Conservation (phyloP, 768 basidiomycete species). For the Jaapia argillacea region DNA sequence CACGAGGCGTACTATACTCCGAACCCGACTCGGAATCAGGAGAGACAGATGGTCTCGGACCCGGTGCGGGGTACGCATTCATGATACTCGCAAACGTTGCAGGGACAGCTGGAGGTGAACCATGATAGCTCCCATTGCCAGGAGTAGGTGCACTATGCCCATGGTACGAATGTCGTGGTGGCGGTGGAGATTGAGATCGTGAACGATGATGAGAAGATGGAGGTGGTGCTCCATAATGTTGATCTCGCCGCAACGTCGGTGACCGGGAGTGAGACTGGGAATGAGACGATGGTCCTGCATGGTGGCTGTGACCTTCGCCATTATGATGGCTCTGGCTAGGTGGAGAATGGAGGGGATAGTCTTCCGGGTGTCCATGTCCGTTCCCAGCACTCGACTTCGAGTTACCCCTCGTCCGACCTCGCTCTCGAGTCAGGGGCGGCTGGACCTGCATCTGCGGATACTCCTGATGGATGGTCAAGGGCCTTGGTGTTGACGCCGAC, state of each 20-base stretch:
- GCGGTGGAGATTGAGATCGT: slow-evolving; percentile 9
- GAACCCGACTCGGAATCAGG: background rate
- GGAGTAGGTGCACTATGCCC: slow-evolving; percentile 5
- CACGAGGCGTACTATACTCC: background rate
- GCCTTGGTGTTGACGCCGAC: background rate
- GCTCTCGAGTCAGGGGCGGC: slow-evolving; percentile 6
- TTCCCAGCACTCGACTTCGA: slow-evolving; percentile 7
- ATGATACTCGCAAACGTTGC: slow-evolving; percentile 60
- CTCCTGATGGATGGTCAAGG: background rate
- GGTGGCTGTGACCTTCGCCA: slow-evolving; percentile 6
- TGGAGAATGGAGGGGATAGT: slow-evolving; percentile 19
- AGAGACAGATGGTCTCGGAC: background rate
- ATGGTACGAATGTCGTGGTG: slow-evolving; percentile 16
- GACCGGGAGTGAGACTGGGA: slow-evolving; percentile 6
- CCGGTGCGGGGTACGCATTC: slow-evolving; percentile 26
- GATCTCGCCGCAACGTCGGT: no score
- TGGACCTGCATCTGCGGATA: background rate
- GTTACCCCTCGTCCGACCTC: slow-evolving; percentile 14
- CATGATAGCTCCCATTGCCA: slow-evolving; percentile 2
- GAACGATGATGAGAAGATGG: slow-evolving; percentile 3
- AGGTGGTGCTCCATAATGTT: background rate
- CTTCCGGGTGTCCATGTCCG: slow-evolving; percentile 12
- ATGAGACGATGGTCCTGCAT: background rate
- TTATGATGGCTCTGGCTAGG: slow-evolving; percentile 10
- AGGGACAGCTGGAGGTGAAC: slow-evolving; percentile 26